Percentiles rank a stretch among this genome's conserved stretches.
These are phyloP conservation scores for Melaleuca alternifolia DNA, from an alignment of 345 rosid species.

Conservation along the genomic window DNA sequence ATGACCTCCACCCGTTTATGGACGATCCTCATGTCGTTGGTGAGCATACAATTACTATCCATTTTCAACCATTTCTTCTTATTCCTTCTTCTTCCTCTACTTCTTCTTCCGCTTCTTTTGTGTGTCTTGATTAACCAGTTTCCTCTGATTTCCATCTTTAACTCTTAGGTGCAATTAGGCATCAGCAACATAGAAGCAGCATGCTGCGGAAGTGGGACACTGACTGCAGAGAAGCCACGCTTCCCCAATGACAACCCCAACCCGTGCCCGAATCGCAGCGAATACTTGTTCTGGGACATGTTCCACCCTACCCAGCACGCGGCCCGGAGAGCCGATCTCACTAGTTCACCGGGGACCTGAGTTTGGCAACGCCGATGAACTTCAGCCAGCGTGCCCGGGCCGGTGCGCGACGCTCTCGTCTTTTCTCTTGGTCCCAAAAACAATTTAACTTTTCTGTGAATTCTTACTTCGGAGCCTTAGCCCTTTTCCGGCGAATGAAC, in stretches of 20 bases:
- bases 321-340: neutral
- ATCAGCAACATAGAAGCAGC: neutral
- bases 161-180: neutral
- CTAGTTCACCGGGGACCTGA: neutral
- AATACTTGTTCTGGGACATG: slow-evolving; percentile 14
- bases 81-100: neutral
- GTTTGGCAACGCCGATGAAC: neutral
- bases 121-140: neutral
- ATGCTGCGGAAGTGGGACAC: slow-evolving; percentile 9
- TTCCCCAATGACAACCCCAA: neutral
- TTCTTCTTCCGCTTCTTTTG: neutral
- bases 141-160: neutral
- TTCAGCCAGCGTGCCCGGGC: neutral
- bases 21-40: neutral
- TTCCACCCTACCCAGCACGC: slow-evolving; percentile 7
- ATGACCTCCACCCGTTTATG: slow-evolving; percentile 5
- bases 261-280: neutral
- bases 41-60: neutral
- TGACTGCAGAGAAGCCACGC: neutral
- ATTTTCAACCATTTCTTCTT: neutral
- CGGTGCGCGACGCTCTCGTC: neutral
- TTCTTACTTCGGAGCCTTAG: neutral
- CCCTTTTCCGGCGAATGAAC: neutral
- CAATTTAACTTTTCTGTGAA: neutral
- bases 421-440: neutral